Conservation (phyloP, 768 basidiomycete species). For the Tricholoma furcatifolium region DNA sequence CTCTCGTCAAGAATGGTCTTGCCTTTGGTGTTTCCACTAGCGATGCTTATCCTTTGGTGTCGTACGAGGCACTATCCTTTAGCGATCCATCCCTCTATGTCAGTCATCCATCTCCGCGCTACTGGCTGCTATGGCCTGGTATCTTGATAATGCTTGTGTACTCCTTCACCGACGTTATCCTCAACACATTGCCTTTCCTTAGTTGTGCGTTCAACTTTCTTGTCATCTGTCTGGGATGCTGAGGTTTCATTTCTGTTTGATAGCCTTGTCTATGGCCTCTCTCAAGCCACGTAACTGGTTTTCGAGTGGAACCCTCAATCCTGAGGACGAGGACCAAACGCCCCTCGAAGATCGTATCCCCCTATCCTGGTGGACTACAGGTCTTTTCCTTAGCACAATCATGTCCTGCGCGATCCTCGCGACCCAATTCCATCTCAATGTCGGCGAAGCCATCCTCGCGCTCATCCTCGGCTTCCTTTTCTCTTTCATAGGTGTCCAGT, state of each 20-base stretch:
- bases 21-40: constrained; percentile 40
- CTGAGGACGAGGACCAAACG: constrained; percentile 50
- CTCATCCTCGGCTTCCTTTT: constrained; percentile 63
- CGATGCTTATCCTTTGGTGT: constrained; percentile 41
- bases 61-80: constrained; percentile 47
- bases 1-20: constrained; percentile 50
- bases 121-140: constrained; percentile 66
- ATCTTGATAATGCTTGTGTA: constrained; percentile 61
- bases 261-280: constrained; percentile 18
- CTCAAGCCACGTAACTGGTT: constrained; percentile 32
- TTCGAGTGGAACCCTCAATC: constrained; percentile 25
- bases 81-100: constrained; percentile 39
- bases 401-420: constrained; percentile 53
- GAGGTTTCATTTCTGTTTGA: background rate
- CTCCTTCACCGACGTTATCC: constrained; percentile 51
- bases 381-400: constrained; percentile 46
- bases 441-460: constrained; percentile 55
- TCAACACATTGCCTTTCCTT: constrained; percentile 38
- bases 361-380: constrained; percentile 50
- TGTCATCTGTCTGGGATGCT: no score
- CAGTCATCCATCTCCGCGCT: constrained; percentile 48
- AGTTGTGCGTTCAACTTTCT: constrained; percentile 18
- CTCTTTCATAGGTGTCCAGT: constrained; percentile 67
- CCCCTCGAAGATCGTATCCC: constrained; percentile 57
- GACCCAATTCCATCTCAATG: constrained; percentile 54